A percentile compares a stretch with the other conserved stretches of the same genome.
phyloP scores from a whole-genome alignment of 768 basidiomycete species.

The Grammothele lineata region DNA sequence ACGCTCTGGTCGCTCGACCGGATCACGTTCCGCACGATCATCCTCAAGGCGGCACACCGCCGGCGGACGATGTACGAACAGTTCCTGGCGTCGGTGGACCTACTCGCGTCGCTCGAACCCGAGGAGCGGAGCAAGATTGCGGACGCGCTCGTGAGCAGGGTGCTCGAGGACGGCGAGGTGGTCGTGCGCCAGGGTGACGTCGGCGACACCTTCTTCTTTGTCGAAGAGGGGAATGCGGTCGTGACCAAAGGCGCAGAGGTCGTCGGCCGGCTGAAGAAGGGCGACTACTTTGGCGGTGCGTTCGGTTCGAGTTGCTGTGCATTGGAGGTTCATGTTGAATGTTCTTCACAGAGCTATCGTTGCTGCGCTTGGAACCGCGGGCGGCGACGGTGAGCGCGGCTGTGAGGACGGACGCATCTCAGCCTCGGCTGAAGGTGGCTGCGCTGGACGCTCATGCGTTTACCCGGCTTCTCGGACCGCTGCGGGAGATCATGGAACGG shows the following conservation, averaged over 20 bases:
- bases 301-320: background rate
- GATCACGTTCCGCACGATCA: constrained; percentile 97
- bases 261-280: constrained; percentile 77
- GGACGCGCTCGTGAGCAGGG: constrained; percentile 83
- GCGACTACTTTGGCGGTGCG: constrained; percentile 98
- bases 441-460: constrained; percentile 92
- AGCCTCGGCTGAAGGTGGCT: constrained; percentile 83
- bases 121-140: constrained; percentile 96
- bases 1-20: constrained; percentile 96
- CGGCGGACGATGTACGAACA: constrained; percentile 95
- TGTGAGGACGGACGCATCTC: constrained; percentile 40
- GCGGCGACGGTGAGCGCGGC: constrained; percentile 95
- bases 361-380: constrained; percentile 83
- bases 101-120: constrained; percentile 80
- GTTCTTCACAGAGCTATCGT: constrained; percentile 73
- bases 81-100: constrained; percentile 87
- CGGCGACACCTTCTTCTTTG: constrained; percentile 96
- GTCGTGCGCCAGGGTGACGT: constrained; percentile 93
- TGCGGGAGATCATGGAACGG: constrained; percentile 91
- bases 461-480: constrained; percentile 86
- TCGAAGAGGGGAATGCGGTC: constrained; percentile 89
- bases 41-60: constrained; percentile 87
- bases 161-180: constrained; percentile 78
- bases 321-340: too few species aligned
- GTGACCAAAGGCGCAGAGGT: constrained; percentile 73